Evolutionary conservation across 176 grass and related monocot genomes (phyloP).

Genomic region (Raddia guianensis): DNA sequence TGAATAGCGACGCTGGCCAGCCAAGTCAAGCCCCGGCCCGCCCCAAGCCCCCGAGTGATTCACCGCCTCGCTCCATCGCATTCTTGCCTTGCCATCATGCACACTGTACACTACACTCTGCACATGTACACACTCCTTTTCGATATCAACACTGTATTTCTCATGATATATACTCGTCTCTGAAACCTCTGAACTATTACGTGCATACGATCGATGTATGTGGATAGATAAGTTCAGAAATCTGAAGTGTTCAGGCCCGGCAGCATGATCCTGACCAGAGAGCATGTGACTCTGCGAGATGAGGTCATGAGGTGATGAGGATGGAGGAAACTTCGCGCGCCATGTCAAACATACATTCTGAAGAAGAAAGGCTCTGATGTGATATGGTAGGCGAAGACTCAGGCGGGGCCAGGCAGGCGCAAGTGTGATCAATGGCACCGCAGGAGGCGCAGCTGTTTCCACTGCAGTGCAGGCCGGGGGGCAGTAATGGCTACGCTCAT

Average conservation of each 20-base stretch:
- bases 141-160: not conserved
- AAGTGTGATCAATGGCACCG: not conserved
- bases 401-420: not conserved
- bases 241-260: not conserved
- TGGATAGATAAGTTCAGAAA: no score
- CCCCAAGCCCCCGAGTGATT: not conserved
- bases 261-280: not conserved
- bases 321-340: not conserved
- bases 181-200: no score
- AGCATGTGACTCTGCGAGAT: not conserved
- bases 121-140: not conserved
- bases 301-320: not conserved
- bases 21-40: conserved; percentile 6
- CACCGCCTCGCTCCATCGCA: not conserved
- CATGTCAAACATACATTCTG: not conserved
- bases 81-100: not conserved
- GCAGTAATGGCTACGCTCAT: conserved; percentile 4
- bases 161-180: no score
- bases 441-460: not conserved
- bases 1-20: not conserved
- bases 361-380: not conserved
- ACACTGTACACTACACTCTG: no score
- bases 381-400: not conserved
- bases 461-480: not conserved
- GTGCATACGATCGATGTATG: no score